These are phyloP conservation scores for Penicillium crystallinum DNA, from an alignment of 495 filamentous ascomycete genomes.

Conservation along the genomic window DNA sequence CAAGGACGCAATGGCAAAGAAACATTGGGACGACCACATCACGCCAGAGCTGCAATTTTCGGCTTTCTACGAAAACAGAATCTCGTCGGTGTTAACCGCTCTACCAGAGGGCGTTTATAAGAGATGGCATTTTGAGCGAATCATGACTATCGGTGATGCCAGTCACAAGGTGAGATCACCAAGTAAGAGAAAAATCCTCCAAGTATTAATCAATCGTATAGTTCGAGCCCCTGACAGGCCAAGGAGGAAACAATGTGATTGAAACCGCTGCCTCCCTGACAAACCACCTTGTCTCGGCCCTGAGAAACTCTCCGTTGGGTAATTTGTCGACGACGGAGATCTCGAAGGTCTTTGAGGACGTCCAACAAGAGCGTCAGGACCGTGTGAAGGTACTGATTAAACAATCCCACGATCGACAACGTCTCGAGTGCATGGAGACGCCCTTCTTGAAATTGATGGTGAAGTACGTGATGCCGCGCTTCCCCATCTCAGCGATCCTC, in stretches of 20 bases:
- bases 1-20: constrained; percentile 13
- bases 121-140: constrained; percentile 20
- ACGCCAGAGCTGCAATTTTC: constrained; percentile 22
- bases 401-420: constrained; percentile 12
- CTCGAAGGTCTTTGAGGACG: constrained; percentile 7
- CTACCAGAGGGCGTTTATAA: constrained; percentile 22
- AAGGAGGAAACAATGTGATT: constrained; percentile 36
- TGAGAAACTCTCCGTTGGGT: background rate
- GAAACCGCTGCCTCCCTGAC: constrained; percentile 36
- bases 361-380: constrained; percentile 11
- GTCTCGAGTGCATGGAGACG: constrained; percentile 17
- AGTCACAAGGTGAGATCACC: constrained; percentile 19
- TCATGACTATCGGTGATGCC: constrained; percentile 24
- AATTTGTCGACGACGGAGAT: constrained; percentile 8
- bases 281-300: constrained; percentile 19
- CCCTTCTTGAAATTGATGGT: constrained; percentile 8
- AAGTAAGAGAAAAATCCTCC: background rate
- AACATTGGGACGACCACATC: constrained; percentile 23
- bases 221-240: constrained; percentile 18
- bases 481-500: background rate
- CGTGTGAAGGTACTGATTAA: constrained; percentile 9
- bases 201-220: background rate
- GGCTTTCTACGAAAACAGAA: constrained; percentile 11
- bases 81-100: constrained; percentile 10
- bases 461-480: constrained; percentile 4